Conservation (phyloP, 331 rosid genomes). For the Pyrus hybrid region DNA sequence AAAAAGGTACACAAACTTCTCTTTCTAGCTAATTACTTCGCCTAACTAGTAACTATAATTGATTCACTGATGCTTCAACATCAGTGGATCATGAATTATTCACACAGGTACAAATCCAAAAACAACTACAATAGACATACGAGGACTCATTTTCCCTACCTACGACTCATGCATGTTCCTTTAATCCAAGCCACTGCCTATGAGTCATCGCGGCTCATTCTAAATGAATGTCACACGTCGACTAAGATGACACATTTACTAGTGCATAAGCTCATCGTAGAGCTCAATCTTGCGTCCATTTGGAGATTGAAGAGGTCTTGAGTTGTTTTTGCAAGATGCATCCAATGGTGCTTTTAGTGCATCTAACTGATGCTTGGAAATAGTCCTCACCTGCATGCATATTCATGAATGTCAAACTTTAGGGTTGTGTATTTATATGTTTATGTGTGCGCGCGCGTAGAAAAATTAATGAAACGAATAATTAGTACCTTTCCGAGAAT, state of each 20-base stretch:
- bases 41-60: not conserved
- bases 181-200: not conserved
- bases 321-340: slow-evolving; percentile 34
- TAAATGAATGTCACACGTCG: not conserved
- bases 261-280: slow-evolving; percentile 15
- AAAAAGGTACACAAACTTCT: not conserved
- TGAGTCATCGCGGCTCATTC: too few species aligned
- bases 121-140: not conserved
- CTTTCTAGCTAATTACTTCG: not conserved
- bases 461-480: not conserved
- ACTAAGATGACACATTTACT: not conserved
- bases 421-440: not conserved
- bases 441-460: not conserved
- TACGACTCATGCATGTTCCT: not conserved
- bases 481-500: slow-evolving; percentile 53
- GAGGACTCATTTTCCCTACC: not conserved
- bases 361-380: slow-evolving; percentile 50
- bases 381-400: slow-evolving; percentile 48
- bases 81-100: not conserved
- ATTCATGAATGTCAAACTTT: not conserved
- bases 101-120: not conserved
- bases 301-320: slow-evolving; percentile 66
- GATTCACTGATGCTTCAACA: not conserved
- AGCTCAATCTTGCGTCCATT: slow-evolving; percentile 53
- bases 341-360: slow-evolving; percentile 50